A percentile compares a stretch with the other conserved stretches of the same genome.
Conservation (phyloP, 108 stramenopile genomes). For the Cyclotella sp. region DNA sequence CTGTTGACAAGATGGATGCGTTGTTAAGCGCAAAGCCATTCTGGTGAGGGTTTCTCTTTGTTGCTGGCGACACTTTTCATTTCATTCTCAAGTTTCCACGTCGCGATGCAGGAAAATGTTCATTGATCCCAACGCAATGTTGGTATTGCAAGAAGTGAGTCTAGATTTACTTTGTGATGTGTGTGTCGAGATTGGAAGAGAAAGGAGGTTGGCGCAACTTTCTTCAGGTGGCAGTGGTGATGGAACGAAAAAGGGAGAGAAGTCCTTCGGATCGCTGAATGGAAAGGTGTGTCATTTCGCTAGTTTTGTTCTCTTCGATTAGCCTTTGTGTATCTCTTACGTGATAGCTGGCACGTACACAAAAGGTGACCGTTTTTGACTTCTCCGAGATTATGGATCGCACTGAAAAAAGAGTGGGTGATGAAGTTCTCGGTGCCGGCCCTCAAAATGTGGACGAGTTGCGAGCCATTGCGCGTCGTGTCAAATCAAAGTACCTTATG, state of each 20-base stretch:
- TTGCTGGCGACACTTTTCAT: not conserved
- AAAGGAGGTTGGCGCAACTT: conserved; percentile 29
- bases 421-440: conserved; percentile 82
- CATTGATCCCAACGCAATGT: conserved; percentile 83
- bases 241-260: conserved; percentile 31
- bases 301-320: conserved; percentile 1
- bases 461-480: conserved; percentile 60
- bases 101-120: conserved; percentile 69
- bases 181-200: conserved; percentile 62
- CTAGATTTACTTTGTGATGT: conserved; percentile 83
- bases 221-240: conserved; percentile 8
- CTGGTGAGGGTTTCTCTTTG: conserved; percentile 38
- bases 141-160: conserved; percentile 79
- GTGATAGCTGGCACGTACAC: not conserved
- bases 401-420: conserved; percentile 78
- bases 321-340: not conserved
- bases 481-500: conserved; percentile 64
- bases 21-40: conserved; percentile 84
- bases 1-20: conserved; percentile 88
- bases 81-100: not conserved
- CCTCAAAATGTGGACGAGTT: conserved; percentile 83
- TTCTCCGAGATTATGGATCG: conserved; percentile 82
- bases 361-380: conserved; percentile 87
- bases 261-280: conserved; percentile 25
- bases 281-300: conserved; percentile 26